Conservation (phyloP, 1,284 basidiomycete species). For the Puccinia polysora region DNA sequence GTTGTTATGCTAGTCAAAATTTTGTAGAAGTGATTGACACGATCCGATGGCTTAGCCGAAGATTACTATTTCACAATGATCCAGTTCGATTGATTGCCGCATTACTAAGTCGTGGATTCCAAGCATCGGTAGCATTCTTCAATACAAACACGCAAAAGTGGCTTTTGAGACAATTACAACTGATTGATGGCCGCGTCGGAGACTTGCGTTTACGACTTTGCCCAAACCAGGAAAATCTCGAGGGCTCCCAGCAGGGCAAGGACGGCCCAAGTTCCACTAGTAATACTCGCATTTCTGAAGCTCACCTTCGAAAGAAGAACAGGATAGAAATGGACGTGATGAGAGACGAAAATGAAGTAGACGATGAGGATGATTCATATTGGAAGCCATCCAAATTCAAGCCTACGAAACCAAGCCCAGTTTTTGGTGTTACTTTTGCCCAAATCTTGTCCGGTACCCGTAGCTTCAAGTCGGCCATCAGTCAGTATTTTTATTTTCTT, state of each 20-base stretch:
- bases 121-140: slow-evolving; percentile 68
- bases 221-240: too few species aligned
- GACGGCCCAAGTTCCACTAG: slow-evolving; percentile 63
- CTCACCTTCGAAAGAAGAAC: neutral
- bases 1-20: slow-evolving; percentile 62
- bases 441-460: slow-evolving; percentile 76
- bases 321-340: neutral
- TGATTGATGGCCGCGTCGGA: slow-evolving; percentile 25
- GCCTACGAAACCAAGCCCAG: slow-evolving; percentile 70
- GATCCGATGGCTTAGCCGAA: slow-evolving; percentile 65
- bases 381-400: slow-evolving; percentile 44
- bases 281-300: slow-evolving; percentile 58
- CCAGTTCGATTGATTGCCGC: slow-evolving; percentile 66
- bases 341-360: slow-evolving; percentile 25
- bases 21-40: slow-evolving; percentile 65
- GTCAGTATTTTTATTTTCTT: slow-evolving; percentile 58
- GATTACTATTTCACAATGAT: slow-evolving; percentile 74
- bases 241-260: too few species aligned
- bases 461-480: slow-evolving; percentile 83
- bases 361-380: slow-evolving; percentile 39
- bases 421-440: slow-evolving; percentile 74
- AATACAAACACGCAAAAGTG: slow-evolving; percentile 73
- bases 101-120: slow-evolving; percentile 64
- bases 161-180: slow-evolving; percentile 47
- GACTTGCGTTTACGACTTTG: neutral